phyloP scores from a whole-genome alignment of 176 grass and related monocot species.

The Bromus sterilis region DNA sequence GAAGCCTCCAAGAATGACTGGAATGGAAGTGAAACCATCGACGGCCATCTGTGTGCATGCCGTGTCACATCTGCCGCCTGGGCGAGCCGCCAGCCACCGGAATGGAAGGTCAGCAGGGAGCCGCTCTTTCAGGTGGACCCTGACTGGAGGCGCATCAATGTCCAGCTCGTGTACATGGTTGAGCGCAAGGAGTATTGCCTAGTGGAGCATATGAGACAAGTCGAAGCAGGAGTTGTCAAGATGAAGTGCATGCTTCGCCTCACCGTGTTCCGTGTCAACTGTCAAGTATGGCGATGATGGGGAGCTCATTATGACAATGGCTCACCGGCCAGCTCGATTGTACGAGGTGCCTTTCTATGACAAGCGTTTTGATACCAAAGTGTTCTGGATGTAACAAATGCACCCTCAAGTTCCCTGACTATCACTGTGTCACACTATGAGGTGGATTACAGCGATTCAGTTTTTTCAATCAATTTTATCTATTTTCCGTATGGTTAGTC shows the following conservation, averaged over 20 bases:
- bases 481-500: too few species aligned
- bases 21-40: background rate
- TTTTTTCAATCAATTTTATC: too few species aligned
- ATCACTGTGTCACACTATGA: too few species aligned
- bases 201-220: background rate
- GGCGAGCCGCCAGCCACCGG: background rate
- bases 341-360: background rate
- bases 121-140: background rate
- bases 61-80: background rate
- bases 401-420: too few species aligned
- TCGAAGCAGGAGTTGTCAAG: too few species aligned
- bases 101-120: background rate
- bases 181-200: background rate
- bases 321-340: background rate
- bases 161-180: background rate
- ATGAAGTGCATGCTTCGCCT: background rate
- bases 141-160: background rate
- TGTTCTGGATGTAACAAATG: background rate
- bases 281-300: background rate
- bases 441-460: too few species aligned
- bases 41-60: background rate
- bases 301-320: background rate
- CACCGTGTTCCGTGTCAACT: background rate
- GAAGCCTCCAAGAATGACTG: fast-evolving
- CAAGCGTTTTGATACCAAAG: background rate